These are phyloP conservation scores for Smallanthus sonchifolius DNA, from an alignment of 129 eudicot genomes.

Conservation along the genomic window DNA sequence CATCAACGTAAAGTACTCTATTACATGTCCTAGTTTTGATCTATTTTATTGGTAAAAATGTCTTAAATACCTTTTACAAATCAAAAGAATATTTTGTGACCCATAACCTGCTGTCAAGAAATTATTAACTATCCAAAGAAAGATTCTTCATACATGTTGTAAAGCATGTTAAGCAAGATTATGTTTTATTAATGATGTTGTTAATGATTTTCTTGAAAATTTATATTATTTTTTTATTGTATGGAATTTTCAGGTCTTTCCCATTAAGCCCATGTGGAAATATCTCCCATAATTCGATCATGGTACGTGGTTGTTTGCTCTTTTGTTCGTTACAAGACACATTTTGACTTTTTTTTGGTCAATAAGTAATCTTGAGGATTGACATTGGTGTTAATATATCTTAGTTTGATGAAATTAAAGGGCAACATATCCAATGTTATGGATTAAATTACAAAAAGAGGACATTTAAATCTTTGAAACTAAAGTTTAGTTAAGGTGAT, in stretches of 20 bases:
- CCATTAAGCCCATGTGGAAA: conserved; percentile 33
- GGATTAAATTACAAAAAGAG: background rate
- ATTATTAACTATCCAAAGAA: conserved; percentile 15
- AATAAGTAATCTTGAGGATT: background rate
- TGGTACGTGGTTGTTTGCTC: conserved; percentile 19
- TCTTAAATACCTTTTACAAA: conserved; percentile 8
- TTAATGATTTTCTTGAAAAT: conserved; percentile 4
- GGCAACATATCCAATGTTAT: background rate
- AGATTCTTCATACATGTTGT: conserved; percentile 31
- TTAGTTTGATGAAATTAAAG: background rate
- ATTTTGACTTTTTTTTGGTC: conserved; percentile 13
- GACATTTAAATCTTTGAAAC: background rate
- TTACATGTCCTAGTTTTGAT: too few relatives aligned
- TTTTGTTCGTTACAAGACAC: background rate
- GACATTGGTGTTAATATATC: background rate
- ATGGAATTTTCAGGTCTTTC: conserved; percentile 26
- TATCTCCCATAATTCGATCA: conserved; percentile 25
- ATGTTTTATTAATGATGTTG: background rate
- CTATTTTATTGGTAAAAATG: conserved; percentile 2
- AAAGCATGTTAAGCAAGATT: conserved; percentile 11
- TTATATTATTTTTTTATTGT: background rate
- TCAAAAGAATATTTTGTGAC: background rate
- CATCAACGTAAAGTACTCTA: too few relatives aligned
- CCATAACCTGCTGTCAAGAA: conserved; percentile 27
- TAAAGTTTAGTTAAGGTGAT: background rate